phyloP scores from a whole-genome alignment of 306 rosid genomes.

The Trifolium repens region DNA sequence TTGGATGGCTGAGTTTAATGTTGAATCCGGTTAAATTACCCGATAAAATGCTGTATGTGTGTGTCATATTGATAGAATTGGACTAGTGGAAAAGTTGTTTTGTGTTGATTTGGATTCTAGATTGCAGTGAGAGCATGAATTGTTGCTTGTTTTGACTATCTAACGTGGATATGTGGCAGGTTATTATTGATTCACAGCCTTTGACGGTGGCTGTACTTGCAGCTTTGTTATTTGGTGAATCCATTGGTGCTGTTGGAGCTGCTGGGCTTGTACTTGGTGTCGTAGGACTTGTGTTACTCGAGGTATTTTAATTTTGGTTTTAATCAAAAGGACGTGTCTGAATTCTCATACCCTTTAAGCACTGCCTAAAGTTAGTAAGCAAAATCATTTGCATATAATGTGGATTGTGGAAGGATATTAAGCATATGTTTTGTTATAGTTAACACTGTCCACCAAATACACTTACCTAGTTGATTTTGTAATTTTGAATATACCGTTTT shows the following conservation, averaged over 20 bases:
- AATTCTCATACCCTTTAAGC: background rate
- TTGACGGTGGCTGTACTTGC: conserved; percentile 95
- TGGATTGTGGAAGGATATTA: background rate
- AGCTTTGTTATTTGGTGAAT: conserved; percentile 84
- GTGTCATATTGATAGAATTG: conserved; percentile 10
- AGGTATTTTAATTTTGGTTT: conserved; percentile 51
- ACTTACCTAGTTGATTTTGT: conserved; percentile 15
- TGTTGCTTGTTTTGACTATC: conserved; percentile 34
- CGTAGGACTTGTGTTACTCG: conserved; percentile 81
- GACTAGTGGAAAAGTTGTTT: background rate
- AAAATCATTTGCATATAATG: conserved; percentile 13
- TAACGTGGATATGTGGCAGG: conserved; percentile 54
- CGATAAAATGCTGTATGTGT: background rate
- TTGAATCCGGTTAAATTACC: conserved; percentile 17
- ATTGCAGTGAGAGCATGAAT: conserved; percentile 1
- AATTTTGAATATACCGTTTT: conserved; percentile 7
- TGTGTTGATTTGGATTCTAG: conserved; percentile 23
- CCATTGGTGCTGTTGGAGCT: conserved; percentile 84
- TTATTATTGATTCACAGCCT: conserved; percentile 96
- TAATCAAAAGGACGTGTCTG: conserved; percentile 8
- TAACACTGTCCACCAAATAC: background rate
- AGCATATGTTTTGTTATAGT: conserved; percentile 26
- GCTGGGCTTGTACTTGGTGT: conserved; percentile 92
- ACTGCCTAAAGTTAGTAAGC: conserved; percentile 2
- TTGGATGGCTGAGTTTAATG: conserved; percentile 8